Evolutionary conservation across 768 basidiomycete species (phyloP).

Genomic region (Russula ochroleuca): DNA sequence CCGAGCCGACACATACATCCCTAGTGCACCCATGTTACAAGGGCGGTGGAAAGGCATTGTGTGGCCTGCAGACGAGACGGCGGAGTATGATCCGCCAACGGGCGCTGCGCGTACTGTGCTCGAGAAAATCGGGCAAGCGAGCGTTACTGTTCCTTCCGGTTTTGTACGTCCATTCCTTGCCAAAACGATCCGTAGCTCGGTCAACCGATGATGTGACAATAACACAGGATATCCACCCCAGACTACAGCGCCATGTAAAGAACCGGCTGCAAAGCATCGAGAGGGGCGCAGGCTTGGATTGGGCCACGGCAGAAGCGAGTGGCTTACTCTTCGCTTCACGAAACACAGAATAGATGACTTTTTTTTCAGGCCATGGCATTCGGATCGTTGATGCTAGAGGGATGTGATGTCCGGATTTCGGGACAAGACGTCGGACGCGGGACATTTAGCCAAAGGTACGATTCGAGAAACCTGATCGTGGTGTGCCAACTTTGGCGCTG

Average conservation of each 20-base stretch:
- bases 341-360: not conserved
- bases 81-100: slow-evolving; percentile 56
- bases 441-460: slow-evolving; percentile 75
- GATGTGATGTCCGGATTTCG: slow-evolving; percentile 80
- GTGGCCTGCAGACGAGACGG: slow-evolving; percentile 57
- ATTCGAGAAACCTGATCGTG: not conserved
- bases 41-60: slow-evolving; percentile 60
- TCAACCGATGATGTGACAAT: not conserved
- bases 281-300: slow-evolving; percentile 70
- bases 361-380: slow-evolving; percentile 71
- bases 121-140: slow-evolving; percentile 57
- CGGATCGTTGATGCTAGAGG: slow-evolving; percentile 78
- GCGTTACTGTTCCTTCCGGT: slow-evolving; percentile 51
- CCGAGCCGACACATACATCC: slow-evolving; percentile 44
- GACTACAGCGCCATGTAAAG: slow-evolving; percentile 76
- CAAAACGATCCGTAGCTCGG: not conserved
- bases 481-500: not conserved
- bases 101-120: slow-evolving; percentile 56
- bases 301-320: slow-evolving; percentile 81
- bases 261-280: slow-evolving; percentile 66
- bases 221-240: slow-evolving; percentile 70
- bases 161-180: slow-evolving; percentile 52
- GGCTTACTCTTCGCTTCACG: not conserved
- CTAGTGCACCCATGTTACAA: slow-evolving; percentile 53
- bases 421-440: slow-evolving; percentile 92